Evolutionary conservation across 768 basidiomycete species (phyloP).

Genomic region (Suillus variegatus): DNA sequence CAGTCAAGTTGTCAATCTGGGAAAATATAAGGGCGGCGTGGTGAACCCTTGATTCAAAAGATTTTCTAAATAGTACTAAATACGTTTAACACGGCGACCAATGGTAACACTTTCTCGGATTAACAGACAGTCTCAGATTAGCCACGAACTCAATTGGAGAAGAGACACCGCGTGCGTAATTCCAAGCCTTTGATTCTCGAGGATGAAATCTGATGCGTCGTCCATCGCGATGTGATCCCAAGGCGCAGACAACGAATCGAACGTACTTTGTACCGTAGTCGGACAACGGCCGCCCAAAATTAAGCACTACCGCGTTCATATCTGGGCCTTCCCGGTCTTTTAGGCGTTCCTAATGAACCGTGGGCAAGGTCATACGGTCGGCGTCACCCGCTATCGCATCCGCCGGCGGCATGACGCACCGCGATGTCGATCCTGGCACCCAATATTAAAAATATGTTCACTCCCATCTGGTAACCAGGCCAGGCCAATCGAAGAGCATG

Average conservation of each 20-base stretch:
- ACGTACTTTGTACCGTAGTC: not conserved
- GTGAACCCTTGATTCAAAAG: not conserved
- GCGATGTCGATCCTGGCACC: not conserved
- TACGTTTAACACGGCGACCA: not conserved
- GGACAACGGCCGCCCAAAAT: not conserved
- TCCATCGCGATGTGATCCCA: not conserved
- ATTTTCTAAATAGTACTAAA: not conserved
- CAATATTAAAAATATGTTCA: not conserved
- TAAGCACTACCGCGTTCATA: not conserved
- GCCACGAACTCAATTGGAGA: not conserved
- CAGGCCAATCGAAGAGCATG: not conserved
- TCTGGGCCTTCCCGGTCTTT: not conserved
- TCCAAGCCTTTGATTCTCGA: not conserved
- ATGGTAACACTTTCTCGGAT: too few relatives aligned
- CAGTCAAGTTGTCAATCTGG: constrained; percentile 1
- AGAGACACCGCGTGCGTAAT: not conserved
- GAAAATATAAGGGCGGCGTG: constrained; percentile 4
- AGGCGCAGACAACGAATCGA: not conserved
- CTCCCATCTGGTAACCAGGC: not conserved
- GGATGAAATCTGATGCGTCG: not conserved
- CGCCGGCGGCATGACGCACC: constrained; percentile 4
- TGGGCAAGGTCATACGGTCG: not conserved
- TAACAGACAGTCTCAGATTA: not conserved
- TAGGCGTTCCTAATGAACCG: not conserved
- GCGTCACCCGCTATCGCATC: not conserved